Conservation (phyloP, 306 rosid genomes). For the Psophocarpus tetragonolobus region DNA sequence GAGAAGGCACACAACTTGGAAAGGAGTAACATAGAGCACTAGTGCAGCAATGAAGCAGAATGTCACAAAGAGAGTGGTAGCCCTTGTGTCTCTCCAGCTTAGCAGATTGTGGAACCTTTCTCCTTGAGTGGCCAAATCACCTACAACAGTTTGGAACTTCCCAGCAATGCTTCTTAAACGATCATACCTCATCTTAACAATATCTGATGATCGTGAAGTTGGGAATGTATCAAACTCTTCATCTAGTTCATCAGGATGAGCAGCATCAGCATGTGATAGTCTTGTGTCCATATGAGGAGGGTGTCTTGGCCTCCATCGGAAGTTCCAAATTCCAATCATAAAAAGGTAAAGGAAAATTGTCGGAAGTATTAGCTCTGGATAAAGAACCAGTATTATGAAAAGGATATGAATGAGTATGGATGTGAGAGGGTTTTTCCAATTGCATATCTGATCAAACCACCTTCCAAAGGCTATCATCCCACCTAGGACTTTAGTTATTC, state of each 20-base stretch:
- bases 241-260: constrained; percentile 66
- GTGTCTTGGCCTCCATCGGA: constrained; percentile 66
- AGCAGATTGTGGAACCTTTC: constrained; percentile 72
- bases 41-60: constrained; percentile 68
- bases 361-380: constrained; percentile 74
- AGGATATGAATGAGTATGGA: constrained; percentile 70
- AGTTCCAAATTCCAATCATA: constrained; percentile 81
- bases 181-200: constrained; percentile 70
- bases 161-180: constrained; percentile 72
- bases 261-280: constrained; percentile 74
- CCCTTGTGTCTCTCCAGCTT: constrained; percentile 91
- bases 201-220: constrained; percentile 54
- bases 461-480: constrained; percentile 63
- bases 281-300: constrained; percentile 84
- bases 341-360: constrained; percentile 66
- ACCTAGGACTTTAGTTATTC: constrained; percentile 66
- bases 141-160: constrained; percentile 72
- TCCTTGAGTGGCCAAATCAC: constrained; percentile 82
- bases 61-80: constrained; percentile 58
- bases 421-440: constrained; percentile 78
- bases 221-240: constrained; percentile 87
- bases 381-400: constrained; percentile 65
- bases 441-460: constrained; percentile 82
- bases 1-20: constrained; percentile 65
- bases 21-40: constrained; percentile 70